phyloP scores from a whole-genome alignment of 148 eudicot genomes.

The Nyssa sinensis region DNA sequence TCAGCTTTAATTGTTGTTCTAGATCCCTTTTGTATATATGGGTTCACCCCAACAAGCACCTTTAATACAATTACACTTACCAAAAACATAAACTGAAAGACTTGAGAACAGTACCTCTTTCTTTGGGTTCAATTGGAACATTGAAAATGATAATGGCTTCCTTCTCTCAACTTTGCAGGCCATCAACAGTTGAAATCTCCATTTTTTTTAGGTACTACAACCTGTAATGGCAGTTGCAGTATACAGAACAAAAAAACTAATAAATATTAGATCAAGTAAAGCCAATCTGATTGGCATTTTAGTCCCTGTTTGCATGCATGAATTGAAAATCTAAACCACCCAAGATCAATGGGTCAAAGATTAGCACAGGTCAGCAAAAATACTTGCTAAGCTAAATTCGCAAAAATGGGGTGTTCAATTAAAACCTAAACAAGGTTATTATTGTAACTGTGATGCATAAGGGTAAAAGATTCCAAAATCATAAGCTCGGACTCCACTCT shows the following conservation, averaged over 20 bases:
- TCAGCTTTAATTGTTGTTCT: too few species aligned
- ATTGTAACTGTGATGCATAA: constrained; percentile 79
- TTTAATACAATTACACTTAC: too few species aligned
- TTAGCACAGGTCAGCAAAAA: not conserved
- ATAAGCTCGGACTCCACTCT: constrained; percentile 80
- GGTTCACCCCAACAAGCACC: too few species aligned
- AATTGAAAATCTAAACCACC: too few species aligned
- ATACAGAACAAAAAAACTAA: constrained; percentile 5
- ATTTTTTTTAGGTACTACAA: constrained; percentile 73
- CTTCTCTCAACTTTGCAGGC: constrained; percentile 96
- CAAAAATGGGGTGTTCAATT: not conserved
- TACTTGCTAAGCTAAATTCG: not conserved
- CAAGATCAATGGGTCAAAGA: not conserved
- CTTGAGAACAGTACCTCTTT: constrained; percentile 52
- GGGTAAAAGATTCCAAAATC: constrained; percentile 94
- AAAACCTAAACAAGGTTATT: constrained; percentile 5
- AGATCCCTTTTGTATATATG: too few species aligned
- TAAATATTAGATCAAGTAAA: not conserved
- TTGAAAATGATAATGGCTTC: constrained; percentile 95
- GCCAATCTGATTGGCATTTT: not conserved
- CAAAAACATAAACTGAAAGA: too few species aligned
- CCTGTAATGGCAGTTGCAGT: constrained; percentile 40
- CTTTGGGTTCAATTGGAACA: constrained; percentile 94
- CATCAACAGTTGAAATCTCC: constrained; percentile 97
- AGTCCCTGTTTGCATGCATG: not conserved